Evolutionary conservation across 2,329 filamentous ascomycete genomes (phyloP).

Genomic region (Cytospora paraplurivora): DNA sequence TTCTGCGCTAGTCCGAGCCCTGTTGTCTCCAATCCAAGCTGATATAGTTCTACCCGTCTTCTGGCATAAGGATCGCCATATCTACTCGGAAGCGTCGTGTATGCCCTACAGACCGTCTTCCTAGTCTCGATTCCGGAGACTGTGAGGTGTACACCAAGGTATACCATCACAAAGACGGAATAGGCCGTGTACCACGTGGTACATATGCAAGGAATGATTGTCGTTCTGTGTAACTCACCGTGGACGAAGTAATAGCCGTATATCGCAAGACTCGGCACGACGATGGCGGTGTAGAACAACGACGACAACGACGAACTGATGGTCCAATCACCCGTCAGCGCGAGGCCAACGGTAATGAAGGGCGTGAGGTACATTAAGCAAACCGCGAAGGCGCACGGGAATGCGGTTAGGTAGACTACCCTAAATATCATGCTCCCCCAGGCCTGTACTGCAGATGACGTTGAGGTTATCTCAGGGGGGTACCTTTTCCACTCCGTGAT

Average conservation of each 20-base stretch:
- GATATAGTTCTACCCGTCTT: not conserved
- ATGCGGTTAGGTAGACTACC: not conserved
- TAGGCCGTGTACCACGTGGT: slow-evolving; percentile 10
- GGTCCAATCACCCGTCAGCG: not conserved
- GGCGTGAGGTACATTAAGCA: not conserved
- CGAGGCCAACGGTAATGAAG: not conserved
- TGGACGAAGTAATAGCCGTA: slow-evolving; percentile 8
- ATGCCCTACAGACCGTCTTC: slow-evolving; percentile 2
- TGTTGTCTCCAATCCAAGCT: not conserved
- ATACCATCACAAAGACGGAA: not conserved
- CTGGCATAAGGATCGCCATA: not conserved
- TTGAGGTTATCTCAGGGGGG: not conserved
- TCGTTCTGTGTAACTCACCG: slow-evolving; percentile 1
- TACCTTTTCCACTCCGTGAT: not conserved
- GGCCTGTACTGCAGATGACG: not conserved
- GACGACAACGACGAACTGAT: not conserved
- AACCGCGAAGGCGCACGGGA: not conserved
- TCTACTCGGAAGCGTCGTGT: not conserved
- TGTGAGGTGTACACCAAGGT: not conserved
- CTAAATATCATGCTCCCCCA: slow-evolving; percentile 6
- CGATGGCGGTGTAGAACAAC: slow-evolving; percentile 1
- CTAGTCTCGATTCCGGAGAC: not conserved
- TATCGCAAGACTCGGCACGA: not conserved
- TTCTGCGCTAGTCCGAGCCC: not conserved
- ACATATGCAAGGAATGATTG: slow-evolving; percentile 9